These are phyloP conservation scores for Neurospora sp. DNA, from an alignment of 495 filamentous ascomycete genomes.

Conservation along the genomic window DNA sequence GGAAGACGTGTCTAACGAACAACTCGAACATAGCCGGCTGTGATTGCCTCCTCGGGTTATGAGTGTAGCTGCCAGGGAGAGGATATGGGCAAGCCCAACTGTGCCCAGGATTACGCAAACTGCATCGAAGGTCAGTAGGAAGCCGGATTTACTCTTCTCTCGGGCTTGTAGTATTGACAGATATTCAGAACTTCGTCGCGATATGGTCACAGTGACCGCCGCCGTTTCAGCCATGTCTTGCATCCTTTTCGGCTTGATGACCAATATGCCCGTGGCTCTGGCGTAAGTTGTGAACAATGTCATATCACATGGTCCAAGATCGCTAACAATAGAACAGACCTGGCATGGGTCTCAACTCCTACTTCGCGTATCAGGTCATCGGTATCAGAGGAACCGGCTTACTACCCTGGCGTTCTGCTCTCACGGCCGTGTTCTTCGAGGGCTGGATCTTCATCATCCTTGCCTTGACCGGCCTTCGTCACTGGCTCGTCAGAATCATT, in stretches of 20 bases:
- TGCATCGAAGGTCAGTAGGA: neutral
- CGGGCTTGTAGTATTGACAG: neutral
- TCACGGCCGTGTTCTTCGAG: slow-evolving; percentile 79
- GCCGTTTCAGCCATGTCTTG: slow-evolving; percentile 51
- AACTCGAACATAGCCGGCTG: slow-evolving; percentile 39
- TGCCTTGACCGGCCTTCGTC: slow-evolving; percentile 66
- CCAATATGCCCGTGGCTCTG: slow-evolving; percentile 44
- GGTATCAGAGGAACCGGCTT: slow-evolving; percentile 58
- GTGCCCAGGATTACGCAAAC: slow-evolving; percentile 18
- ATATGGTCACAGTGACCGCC: slow-evolving; percentile 70
- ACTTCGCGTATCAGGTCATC: slow-evolving; percentile 81
- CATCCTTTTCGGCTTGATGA: slow-evolving; percentile 41
- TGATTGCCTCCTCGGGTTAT: slow-evolving; percentile 54
- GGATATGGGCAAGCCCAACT: slow-evolving; percentile 3
- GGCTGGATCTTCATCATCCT: slow-evolving; percentile 55
- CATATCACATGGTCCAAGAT: neutral
- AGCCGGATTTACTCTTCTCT: neutral
- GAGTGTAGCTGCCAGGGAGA: slow-evolving; percentile 7
- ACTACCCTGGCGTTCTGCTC: slow-evolving; percentile 57
- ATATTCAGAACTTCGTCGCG: slow-evolving; percentile 50
- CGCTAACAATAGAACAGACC: slow-evolving; percentile 38
- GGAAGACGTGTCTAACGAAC: neutral
- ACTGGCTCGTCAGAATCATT: slow-evolving; percentile 75
- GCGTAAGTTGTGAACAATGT: slow-evolving; percentile 44
- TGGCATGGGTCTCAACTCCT: slow-evolving; percentile 73